Evolutionary conservation across 179 eudicot genomes (phyloP).

Genomic region (Silene coronaria): DNA sequence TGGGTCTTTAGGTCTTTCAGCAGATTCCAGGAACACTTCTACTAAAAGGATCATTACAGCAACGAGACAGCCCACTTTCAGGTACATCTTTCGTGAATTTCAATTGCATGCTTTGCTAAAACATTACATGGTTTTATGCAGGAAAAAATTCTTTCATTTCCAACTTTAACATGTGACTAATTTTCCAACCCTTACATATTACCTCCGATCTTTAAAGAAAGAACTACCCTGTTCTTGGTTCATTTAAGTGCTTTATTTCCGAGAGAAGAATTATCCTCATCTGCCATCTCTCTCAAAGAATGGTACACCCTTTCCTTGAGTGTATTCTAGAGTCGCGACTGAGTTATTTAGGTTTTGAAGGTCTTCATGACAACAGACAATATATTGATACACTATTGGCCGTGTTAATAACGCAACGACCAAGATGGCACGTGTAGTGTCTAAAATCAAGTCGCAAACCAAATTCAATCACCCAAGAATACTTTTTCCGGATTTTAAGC

Average conservation of each 20-base stretch:
- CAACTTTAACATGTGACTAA: no score
- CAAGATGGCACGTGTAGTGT: neutral
- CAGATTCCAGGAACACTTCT: conserved; percentile 86
- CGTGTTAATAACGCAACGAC: neutral
- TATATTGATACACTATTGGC: neutral
- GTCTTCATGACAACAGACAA: no score
- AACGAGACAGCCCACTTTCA: conserved; percentile 36
- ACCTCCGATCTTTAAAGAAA: no score
- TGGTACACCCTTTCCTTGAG: neutral
- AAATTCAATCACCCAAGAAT: neutral
- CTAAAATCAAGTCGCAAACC: neutral
- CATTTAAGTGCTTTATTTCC: neutral
- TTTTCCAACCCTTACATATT: no score
- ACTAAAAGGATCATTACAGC: conserved; percentile 67
- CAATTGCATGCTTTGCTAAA: neutral
- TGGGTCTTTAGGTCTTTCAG: conserved; percentile 60
- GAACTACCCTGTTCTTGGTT: no score
- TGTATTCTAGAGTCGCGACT: neutral
- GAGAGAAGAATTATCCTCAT: neutral
- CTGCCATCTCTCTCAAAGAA: neutral
- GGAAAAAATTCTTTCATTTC: neutral
- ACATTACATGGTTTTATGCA: no score
- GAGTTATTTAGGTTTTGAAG: neutral
- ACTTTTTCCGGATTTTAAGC: neutral
- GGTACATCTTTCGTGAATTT: conserved; percentile 30